These are phyloP conservation scores for Podospora pseudopauciseta DNA, from an alignment of 495 filamentous ascomycete species.

Conservation along the genomic window DNA sequence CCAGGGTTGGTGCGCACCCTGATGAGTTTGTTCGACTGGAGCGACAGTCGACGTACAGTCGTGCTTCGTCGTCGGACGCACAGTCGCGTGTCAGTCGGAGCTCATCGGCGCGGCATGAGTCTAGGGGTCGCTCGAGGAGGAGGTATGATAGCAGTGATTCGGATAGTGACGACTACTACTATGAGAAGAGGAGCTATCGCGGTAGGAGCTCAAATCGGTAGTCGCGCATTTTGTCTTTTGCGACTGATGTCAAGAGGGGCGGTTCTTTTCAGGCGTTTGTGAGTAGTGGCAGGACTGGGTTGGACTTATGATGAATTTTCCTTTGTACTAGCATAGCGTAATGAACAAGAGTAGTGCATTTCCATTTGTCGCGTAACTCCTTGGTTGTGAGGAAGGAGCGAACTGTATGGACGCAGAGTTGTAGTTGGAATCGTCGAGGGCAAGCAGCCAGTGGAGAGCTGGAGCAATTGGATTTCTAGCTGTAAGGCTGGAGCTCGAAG, in stretches of 20 bases:
- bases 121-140: slow-evolving; percentile 11
- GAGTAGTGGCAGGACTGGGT: background rate
- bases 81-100: slow-evolving; percentile 14
- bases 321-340: background rate
- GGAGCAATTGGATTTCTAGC: background rate
- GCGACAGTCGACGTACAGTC: slow-evolving; percentile 17
- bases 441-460: background rate
- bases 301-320: background rate
- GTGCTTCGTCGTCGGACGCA: slow-evolving; percentile 6
- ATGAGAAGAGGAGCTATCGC: slow-evolving; percentile 19
- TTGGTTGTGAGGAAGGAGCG: background rate
- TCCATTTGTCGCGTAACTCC: background rate
- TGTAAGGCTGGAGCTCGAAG: background rate
- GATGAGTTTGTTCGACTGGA: slow-evolving; percentile 21
- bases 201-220: slow-evolving; percentile 14
- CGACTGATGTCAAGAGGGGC: background rate
- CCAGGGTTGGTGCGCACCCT: slow-evolving; percentile 15
- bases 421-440: background rate
- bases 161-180: slow-evolving; percentile 18
- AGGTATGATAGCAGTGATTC: slow-evolving; percentile 17
- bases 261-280: background rate
- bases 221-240: background rate
- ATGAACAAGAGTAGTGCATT: background rate
- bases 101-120: slow-evolving; percentile 9
- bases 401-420: background rate